phyloP scores from a whole-genome alignment of 1,139 yeast genomes.

The Hyphopichia fennica region DNA sequence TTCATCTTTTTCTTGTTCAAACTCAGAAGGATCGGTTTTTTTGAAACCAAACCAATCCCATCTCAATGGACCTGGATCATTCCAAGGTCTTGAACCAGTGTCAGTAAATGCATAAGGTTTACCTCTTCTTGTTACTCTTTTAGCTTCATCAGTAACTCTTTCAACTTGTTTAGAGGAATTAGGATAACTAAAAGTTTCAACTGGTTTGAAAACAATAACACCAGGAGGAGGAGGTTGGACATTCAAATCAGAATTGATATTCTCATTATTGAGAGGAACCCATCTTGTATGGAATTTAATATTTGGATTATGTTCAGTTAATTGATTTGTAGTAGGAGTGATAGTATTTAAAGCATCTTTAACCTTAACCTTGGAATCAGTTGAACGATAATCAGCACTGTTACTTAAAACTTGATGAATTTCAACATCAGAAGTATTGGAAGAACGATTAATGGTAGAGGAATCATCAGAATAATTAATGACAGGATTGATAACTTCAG shows the following conservation, averaged over 20 bases:
- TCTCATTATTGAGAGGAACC: constrained; percentile 70
- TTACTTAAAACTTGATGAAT: constrained; percentile 43
- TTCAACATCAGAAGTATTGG: constrained; percentile 32
- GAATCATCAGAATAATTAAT: constrained; percentile 23
- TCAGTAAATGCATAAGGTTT: constrained; percentile 40
- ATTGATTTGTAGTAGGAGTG: constrained; percentile 20
- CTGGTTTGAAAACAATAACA: constrained; percentile 79
- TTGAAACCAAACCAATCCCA: constrained; percentile 37
- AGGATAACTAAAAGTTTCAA: constrained; percentile 80
- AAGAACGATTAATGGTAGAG: constrained; percentile 10
- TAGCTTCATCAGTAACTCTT: constrained; percentile 65
- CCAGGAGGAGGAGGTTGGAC: constrained; percentile 88
- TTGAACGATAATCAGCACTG: constrained; percentile 18
- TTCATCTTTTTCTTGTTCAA: constrained; percentile 30
- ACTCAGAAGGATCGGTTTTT: constrained; percentile 13
- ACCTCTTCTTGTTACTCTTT: constrained; percentile 62
- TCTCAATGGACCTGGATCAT: constrained; percentile 74
- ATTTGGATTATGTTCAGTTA: constrained; percentile 28
- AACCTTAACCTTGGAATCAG: constrained; percentile 17
- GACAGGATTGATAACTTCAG: constrained; percentile 65
- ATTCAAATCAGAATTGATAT: constrained; percentile 56
- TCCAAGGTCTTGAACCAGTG: constrained; percentile 84
- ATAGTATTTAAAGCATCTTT: constrained; percentile 12
- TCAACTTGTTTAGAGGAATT: constrained; percentile 78
- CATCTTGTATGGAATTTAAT: constrained; percentile 64